These are phyloP conservation scores for Leavenworthia alabamica DNA, from an alignment of 345 rosid species.

Conservation along the genomic window DNA sequence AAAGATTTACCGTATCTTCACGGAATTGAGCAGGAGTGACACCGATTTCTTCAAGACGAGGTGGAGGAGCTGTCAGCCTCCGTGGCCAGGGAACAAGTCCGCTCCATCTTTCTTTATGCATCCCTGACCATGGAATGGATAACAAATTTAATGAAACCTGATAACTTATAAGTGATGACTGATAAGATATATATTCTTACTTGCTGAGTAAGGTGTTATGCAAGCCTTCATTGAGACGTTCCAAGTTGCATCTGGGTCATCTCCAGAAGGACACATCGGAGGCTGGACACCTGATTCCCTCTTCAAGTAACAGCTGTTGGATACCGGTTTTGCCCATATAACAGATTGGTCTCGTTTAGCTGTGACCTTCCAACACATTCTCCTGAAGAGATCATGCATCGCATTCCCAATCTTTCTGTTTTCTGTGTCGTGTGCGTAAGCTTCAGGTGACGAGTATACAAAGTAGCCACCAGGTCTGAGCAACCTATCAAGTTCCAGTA, in stretches of 20 bases:
- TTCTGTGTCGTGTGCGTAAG: constrained; percentile 81
- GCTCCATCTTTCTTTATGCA: constrained; percentile 78
- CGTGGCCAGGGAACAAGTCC: constrained; percentile 85
- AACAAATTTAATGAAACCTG: neutral
- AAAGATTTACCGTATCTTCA: constrained; percentile 59
- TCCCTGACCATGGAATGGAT: too few species aligned
- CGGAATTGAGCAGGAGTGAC: constrained; percentile 60
- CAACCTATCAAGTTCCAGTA: constrained; percentile 86
- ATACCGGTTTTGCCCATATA: constrained; percentile 81
- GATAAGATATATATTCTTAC: constrained; percentile 41
- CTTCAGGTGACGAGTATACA: constrained; percentile 97
- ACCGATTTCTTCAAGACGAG: constrained; percentile 77
- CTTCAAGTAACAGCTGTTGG: constrained; percentile 80
- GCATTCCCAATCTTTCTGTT: constrained; percentile 76
- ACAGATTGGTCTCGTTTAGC: constrained; percentile 78
- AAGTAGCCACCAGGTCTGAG: constrained; percentile 97
- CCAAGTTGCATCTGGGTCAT: constrained; percentile 87
- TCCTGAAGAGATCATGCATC: constrained; percentile 66
- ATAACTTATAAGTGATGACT: neutral
- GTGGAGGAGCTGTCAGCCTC: constrained; percentile 66
- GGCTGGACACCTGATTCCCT: constrained; percentile 61
- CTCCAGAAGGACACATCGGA: constrained; percentile 66
- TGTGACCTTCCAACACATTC: constrained; percentile 92
- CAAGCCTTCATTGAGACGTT: constrained; percentile 85
- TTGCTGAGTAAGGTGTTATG: constrained; percentile 69